Percentiles rank a stretch among this genome's conserved stretches.
Evolutionary conservation across 306 rosid species (phyloP).

Genomic region (Malus domestica): ASM211411v1 NC_041803.1:22956001-22956500

Average conservation of each 20-base stretch:
- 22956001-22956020: slow-evolving; percentile 46
- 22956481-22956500: not conserved
- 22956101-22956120: slow-evolving; percentile 57
- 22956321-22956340: slow-evolving; percentile 29
- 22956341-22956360: slow-evolving; percentile 34
- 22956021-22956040: slow-evolving; percentile 24
- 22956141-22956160: not conserved
- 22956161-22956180: slow-evolving; percentile 18
- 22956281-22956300: slow-evolving; percentile 24
- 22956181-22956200: slow-evolving; percentile 26
- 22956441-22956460: not conserved
- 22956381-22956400: slow-evolving; percentile 39
- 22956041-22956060: slow-evolving; percentile 13
- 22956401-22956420: slow-evolving; percentile 38
- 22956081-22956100: slow-evolving; percentile 22
- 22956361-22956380: slow-evolving; percentile 42
- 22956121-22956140: slow-evolving; percentile 27
- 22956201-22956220: slow-evolving; percentile 30
- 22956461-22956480: slow-evolving; percentile 26
- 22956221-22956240: slow-evolving; percentile 33
- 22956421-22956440: not conserved
- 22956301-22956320: slow-evolving; percentile 29
- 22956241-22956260: slow-evolving; percentile 22
- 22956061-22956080: slow-evolving; percentile 15
- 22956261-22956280: slow-evolving; percentile 24